A percentile compares a stretch with the other conserved stretches of the same genome.
phyloP scores from a whole-genome alignment of 129 eudicot genomes.

The Rutidosis leptorrhynchoides region DNA sequence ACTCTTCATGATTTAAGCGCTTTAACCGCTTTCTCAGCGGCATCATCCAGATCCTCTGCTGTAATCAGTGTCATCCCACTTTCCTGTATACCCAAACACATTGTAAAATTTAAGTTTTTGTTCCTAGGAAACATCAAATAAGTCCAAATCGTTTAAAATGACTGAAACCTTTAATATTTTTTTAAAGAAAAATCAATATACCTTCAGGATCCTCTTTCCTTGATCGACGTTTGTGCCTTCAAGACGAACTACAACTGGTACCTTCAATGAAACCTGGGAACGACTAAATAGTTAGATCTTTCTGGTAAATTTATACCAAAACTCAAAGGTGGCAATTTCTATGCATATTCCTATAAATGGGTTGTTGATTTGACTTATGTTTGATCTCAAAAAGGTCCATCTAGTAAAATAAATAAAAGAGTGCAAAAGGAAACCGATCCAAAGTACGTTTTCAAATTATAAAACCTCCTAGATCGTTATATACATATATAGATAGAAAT shows the following conservation, averaged over 20 bases:
- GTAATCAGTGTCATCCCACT: conserved; percentile 85
- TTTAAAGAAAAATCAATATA: conserved; percentile 13
- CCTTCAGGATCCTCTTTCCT: conserved; percentile 93
- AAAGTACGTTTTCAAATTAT: neutral
- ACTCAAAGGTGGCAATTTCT: neutral
- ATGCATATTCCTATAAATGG: neutral
- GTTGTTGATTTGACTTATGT: neutral
- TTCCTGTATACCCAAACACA: conserved; percentile 60
- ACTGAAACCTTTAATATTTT: neutral
- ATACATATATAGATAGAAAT: too few relatives aligned
- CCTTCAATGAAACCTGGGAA: conserved; percentile 78
- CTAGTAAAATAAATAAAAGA: too few relatives aligned
- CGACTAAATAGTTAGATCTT: neutral
- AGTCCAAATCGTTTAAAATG: neutral
- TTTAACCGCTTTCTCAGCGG: conserved; percentile 94
- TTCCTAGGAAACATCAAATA: conserved; percentile 1
- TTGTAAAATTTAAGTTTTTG: neutral
- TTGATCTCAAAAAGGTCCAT: neutral
- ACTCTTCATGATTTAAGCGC: conserved; percentile 34
- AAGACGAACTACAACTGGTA: conserved; percentile 90
- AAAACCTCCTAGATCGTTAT: neutral
- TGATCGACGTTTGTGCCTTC: conserved; percentile 97
- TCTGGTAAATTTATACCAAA: neutral
- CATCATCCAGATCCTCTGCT: conserved; percentile 97
- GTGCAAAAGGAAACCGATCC: neutral